Base-by-base conservation (phyloP, 306 rosid species). In the Ormosia emarginata region DNA sequence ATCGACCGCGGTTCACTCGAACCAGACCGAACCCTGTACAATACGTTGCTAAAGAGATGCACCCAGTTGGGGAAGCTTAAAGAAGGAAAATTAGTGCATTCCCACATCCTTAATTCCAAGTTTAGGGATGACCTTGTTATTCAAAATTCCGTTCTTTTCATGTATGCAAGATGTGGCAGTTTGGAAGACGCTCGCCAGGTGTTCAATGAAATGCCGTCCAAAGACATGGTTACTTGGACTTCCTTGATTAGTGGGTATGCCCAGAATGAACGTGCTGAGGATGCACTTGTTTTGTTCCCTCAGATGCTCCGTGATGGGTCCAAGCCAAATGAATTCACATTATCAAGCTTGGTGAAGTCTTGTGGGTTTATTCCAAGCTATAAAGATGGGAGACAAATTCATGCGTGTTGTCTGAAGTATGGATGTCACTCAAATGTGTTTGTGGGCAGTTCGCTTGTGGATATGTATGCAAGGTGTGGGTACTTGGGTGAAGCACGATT, bases 391-490 rank as follows among this genome's bases (percentile, higher is more conserved):
- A 82, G 43, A 83, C 87, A 86, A 43, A 73, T 82, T 62, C 92
- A 86, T 79, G 81, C 75, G 3, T 86, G 87, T 44, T 65, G 86
- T 58, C 13, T 84, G 80, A 89, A 86, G 81, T 53, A 77, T 72
- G 90, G 85, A 12, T 84, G 66, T 55, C 18, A 67, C 4, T 61
- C 43, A 6, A 84, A 86, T 75, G 87, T 89, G 65, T 87, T 65
- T 73, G 88, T 89, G 15, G 87, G 90, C 63, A 89, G 88, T 82
- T 82, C 92, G 12, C 88, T 89, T 82, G 85, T 82, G 29, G 92
- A 89, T 65, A 86, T 82, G 92, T 89, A 89, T 75, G 83, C 89
- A 7, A 86, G 85, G 84, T 84, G 90, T 72, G 88, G 87, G 15
- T 75, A 41, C 37, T 50, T 89, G 55, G 52, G 30, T n/a, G 92